Base-by-base conservation (phyloP, 768 basidiomycete genomes). In the Stropharia rugosoannulata region DNA sequence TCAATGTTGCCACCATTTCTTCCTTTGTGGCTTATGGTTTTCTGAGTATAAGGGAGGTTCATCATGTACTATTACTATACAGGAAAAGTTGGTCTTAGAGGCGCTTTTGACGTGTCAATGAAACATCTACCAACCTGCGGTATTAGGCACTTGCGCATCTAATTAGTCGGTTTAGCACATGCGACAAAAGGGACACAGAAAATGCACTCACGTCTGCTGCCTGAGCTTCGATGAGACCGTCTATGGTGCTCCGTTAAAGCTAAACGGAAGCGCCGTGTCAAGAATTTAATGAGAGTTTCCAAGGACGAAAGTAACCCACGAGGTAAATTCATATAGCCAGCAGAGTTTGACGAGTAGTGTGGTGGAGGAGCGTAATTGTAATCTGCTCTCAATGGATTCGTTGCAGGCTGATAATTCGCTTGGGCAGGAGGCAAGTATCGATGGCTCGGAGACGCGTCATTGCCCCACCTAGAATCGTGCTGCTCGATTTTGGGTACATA, bases 321-420 rank as follows among this genome's bases (percentile, higher is more conserved):
- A 46, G 57, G 45, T 12, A 59, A 5, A 45, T 60, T 59, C 39
- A 58, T 61, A 27, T 59, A 59, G 35, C 45, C 48, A n/a, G 59
- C 35, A 45, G 62, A 57, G 22, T 57, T 58, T 25, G 57, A 53
- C 1, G 62, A 42, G 53, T 70, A 68, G 7, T 65, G 59, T 10
- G 68, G 67, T 32, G 70, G 68, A 5, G 65, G 55, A 27, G 65
- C 38, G 51, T 54, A 59, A 43, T 57, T 25, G 38, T 66, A 65
- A 37, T 62, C 62, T 43, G 63, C 57, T 49, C 65, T 58, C 32
- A 59, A 55, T 32, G 57, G 49, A 41, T 58, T 63, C 39, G 42
- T 40, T 46, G 59, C 46, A 13, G 59, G 57, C 40, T 61, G 66
- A 39, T 55, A 27, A 29, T 56, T 51, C 39, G 58, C 37, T 43